These are phyloP conservation scores for Lantana camara DNA, from an alignment of 257 asterid species.

Conservation along the genomic window DNA sequence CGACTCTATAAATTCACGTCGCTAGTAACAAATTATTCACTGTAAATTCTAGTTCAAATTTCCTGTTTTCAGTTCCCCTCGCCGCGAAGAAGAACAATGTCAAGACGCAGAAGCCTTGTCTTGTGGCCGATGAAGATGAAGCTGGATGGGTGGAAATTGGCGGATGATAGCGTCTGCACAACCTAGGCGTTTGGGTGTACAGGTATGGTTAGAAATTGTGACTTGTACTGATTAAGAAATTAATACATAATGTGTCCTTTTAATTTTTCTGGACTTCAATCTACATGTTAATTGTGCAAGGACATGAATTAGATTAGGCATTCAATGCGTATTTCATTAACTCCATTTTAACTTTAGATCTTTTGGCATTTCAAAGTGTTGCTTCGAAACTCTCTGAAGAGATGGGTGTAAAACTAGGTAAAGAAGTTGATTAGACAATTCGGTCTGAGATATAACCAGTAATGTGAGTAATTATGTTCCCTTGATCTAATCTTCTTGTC, in stretches of 20 bases:
- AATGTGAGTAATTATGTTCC: slow-evolving; percentile 49
- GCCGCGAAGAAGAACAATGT: slow-evolving; percentile 34
- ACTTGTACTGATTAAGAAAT: background rate
- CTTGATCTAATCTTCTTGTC: background rate
- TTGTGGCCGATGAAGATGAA: slow-evolving; percentile 93
- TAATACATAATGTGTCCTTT: too few relatives aligned
- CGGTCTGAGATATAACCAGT: slow-evolving; percentile 89
- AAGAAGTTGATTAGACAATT: slow-evolving; percentile 94
- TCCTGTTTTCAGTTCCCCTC: background rate
- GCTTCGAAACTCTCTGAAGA: slow-evolving; percentile 92
- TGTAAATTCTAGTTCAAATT: background rate
- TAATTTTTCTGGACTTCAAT: too few relatives aligned
- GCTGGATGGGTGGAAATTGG: slow-evolving; percentile 96
- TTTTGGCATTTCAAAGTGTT: slow-evolving; percentile 57
- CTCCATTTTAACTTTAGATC: slow-evolving; percentile 8
- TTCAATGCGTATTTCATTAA: slow-evolving; percentile 9
- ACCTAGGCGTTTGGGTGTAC: slow-evolving; percentile 97
- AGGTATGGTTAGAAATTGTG: slow-evolving; percentile 41
- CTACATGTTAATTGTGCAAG: too few relatives aligned
- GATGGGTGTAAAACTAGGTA: slow-evolving; percentile 91
- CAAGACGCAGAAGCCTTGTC: slow-evolving; percentile 76
- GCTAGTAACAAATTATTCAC: too few relatives aligned
- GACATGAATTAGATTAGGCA: too few relatives aligned
- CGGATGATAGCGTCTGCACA: slow-evolving; percentile 92
- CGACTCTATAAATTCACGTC: too few relatives aligned